Evolutionary conservation across 2,329 filamentous ascomycete genomes (phyloP).

Genomic region (Trematosphaeria pertusa): DNA sequence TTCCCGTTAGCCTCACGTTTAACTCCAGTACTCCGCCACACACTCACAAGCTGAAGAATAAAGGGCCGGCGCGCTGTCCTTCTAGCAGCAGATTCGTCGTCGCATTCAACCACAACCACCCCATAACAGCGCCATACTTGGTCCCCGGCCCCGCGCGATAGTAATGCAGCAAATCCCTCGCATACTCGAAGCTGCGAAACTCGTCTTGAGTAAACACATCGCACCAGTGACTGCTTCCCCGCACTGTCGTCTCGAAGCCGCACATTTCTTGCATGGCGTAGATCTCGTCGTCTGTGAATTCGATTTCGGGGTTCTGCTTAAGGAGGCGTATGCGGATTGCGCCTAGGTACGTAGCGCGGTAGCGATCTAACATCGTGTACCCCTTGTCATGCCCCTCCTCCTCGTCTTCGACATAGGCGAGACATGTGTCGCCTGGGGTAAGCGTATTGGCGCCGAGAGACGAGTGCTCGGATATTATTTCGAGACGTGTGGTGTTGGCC

Average conservation of each 20-base stretch:
- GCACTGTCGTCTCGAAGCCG: conserved; percentile 63
- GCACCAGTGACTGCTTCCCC: conserved; percentile 64
- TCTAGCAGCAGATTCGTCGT: conserved; percentile 58
- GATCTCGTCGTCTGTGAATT: conserved; percentile 56
- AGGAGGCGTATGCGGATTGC: conserved; percentile 55
- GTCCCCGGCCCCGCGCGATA: conserved; percentile 66
- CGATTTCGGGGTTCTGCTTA: conserved; percentile 51
- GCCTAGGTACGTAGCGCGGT: conserved; percentile 57
- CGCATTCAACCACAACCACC: conserved; percentile 65
- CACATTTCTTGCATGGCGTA: conserved; percentile 69
- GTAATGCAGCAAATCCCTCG: conserved; percentile 64
- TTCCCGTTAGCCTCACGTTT: conserved; percentile 1
- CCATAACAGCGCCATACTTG: conserved; percentile 60
- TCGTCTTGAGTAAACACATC: conserved; percentile 62
- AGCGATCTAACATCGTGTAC: conserved; percentile 54
- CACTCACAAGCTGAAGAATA: conserved; percentile 65
- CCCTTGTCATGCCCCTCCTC: conserved; percentile 59
- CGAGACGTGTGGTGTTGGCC: conserved; percentile 46
- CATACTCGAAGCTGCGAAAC: conserved; percentile 65
- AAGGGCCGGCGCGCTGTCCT: conserved; percentile 52
- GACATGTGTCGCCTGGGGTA: conserved; percentile 60
- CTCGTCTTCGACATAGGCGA: conserved; percentile 47
- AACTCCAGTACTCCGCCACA: no score
- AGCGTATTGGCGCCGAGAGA: conserved; percentile 62
- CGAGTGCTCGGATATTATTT: conserved; percentile 60